phyloP scores from a whole-genome alignment of 805 yeast genomes.

The Lachancea meyersii region DNA sequence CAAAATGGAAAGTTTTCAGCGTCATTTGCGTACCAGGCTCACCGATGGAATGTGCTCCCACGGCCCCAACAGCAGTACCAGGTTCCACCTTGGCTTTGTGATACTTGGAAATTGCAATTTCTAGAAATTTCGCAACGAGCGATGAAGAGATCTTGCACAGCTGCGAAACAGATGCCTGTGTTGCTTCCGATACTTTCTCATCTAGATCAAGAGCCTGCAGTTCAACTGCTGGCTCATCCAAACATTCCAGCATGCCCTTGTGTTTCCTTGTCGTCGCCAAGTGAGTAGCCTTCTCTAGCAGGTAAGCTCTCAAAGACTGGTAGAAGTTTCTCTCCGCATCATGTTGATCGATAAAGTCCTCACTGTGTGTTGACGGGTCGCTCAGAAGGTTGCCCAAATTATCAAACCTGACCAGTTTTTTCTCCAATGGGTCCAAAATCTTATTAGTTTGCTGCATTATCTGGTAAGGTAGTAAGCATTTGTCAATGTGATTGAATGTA shows the following conservation, averaged over 20 bases:
- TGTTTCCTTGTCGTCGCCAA: constrained; percentile 53
- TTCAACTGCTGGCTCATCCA: constrained; percentile 41
- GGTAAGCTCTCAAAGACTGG: constrained; percentile 61
- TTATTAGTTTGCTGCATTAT: constrained; percentile 49
- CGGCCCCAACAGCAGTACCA: constrained; percentile 98
- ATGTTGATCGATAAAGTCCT: constrained; percentile 69
- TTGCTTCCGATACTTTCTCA: constrained; percentile 31
- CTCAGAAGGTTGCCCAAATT: constrained; percentile 55
- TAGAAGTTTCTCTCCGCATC: constrained; percentile 89
- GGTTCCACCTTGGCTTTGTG: constrained; percentile 92
- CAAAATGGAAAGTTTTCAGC: constrained; percentile 92
- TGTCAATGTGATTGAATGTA: constrained; percentile 51
- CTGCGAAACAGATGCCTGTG: constrained; percentile 51
- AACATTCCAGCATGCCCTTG: constrained; percentile 43
- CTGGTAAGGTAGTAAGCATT: constrained; percentile 64
- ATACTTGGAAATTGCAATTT: constrained; percentile 74
- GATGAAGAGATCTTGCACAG: constrained; percentile 57
- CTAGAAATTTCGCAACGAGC: constrained; percentile 60
- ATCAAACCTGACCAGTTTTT: constrained; percentile 57
- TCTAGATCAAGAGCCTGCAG: constrained; percentile 38
- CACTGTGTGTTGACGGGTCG: constrained; percentile 40
- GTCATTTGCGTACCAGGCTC: constrained; percentile 99
- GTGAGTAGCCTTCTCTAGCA: constrained; percentile 47
- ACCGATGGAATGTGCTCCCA: constrained; percentile 98
- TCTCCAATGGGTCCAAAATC: constrained; percentile 56